These are phyloP conservation scores for Yamadazyma siamensis DNA, from an alignment of 1,139 yeast genomes.

Conservation along the genomic window DNA sequence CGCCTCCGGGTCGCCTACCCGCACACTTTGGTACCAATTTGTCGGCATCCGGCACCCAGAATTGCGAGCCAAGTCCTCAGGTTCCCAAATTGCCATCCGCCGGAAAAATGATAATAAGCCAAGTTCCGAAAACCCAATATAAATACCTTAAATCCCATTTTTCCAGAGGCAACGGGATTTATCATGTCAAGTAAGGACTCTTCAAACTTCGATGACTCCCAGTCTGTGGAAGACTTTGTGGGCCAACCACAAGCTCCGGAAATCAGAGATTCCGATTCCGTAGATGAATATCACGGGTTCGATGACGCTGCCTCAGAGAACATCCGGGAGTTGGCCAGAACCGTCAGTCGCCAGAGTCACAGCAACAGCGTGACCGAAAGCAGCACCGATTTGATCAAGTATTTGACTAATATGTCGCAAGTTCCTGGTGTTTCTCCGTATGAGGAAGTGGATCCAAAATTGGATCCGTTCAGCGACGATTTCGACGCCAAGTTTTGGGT, in stretches of 20 bases:
- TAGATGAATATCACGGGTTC: slow-evolving; percentile 28
- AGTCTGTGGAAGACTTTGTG: slow-evolving; percentile 11
- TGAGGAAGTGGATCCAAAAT: slow-evolving; percentile 12
- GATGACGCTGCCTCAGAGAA: slow-evolving; percentile 24
- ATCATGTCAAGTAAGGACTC: slow-evolving; percentile 6
- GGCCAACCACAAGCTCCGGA: slow-evolving; percentile 3
- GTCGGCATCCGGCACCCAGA: too few species aligned
- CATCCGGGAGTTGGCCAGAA: slow-evolving; percentile 32
- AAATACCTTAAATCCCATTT: too few species aligned
- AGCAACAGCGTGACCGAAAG: slow-evolving; percentile 16
- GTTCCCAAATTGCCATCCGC: too few species aligned
- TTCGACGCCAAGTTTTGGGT: slow-evolving; percentile 52
- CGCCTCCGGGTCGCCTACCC: too few species aligned
- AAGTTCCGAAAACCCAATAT: too few species aligned
- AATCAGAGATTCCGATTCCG: slow-evolving; percentile 13
- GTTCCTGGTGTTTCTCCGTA: slow-evolving; percentile 49
- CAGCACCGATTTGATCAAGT: slow-evolving; percentile 51
- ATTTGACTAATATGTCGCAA: slow-evolving; percentile 48
- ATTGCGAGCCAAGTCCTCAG: too few species aligned
- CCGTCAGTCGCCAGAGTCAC: slow-evolving; percentile 23
- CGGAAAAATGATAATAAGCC: too few species aligned
- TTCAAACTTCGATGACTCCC: slow-evolving; percentile 10
- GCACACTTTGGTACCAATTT: too few species aligned
- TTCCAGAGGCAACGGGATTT: too few species aligned
- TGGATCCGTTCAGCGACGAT: slow-evolving; percentile 41